These are phyloP conservation scores for Aureobasidium pullulans DNA, from an alignment of 2,329 filamentous ascomycete genomes.

Conservation along the genomic window DNA sequence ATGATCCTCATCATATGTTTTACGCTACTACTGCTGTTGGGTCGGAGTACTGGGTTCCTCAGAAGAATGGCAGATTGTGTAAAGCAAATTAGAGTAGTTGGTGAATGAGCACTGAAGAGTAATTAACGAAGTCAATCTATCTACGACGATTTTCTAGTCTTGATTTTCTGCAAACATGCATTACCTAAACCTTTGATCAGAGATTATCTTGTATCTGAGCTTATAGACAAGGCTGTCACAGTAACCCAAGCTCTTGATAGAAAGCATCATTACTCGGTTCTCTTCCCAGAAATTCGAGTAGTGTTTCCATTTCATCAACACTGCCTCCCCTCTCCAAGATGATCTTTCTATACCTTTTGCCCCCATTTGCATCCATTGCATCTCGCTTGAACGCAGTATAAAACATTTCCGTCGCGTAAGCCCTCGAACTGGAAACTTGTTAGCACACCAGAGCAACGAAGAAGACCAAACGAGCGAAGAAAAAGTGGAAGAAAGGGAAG, in stretches of 20 bases:
- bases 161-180: no score
- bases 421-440: neutral
- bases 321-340: neutral
- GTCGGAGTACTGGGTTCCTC: slow-evolving; percentile 29
- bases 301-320: neutral
- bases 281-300: neutral
- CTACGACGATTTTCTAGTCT: no score
- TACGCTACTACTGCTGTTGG: slow-evolving; percentile 35
- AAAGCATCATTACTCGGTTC: neutral
- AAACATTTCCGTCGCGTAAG: neutral
- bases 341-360: neutral
- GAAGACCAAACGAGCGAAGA: no score
- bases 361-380: neutral
- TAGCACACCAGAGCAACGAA: neutral
- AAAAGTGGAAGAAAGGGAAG: no score
- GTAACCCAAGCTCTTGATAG: neutral
- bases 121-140: no score
- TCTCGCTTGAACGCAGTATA: neutral
- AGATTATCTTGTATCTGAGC: no score
- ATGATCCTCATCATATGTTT: slow-evolving; percentile 35
- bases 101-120: no score
- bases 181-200: no score
- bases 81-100: neutral
- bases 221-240: neutral
- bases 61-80: slow-evolving; percentile 20